Base-by-base conservation (phyloP, 2,329 filamentous ascomycete species). In the Onygenales sp. region DNA sequence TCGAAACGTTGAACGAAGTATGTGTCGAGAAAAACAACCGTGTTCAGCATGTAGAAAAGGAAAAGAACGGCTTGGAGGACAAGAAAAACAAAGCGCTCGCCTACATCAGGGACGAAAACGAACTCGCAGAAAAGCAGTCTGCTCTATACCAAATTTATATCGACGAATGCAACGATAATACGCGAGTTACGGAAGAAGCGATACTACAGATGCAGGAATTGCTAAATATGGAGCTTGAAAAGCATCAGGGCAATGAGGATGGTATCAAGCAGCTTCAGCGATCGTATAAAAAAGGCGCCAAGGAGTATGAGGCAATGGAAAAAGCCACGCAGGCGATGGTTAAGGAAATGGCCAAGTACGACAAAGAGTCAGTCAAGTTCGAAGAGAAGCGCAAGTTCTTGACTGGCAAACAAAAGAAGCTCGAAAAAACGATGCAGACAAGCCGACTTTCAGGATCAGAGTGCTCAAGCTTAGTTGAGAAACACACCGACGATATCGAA, bases 311-410 rank as follows among this genome's bases (percentile, higher is more conserved):
- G 60, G 76, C 77, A 1, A 82, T 94, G 58, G 89, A 95, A 61
- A 92, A 94, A 70, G 80, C 88, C 51, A 84, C 85, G 0, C 88
- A 96, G 61, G 78, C 76, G 31, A 77, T 95, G 52, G 74, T 86
- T 56, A 95, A 95, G 66, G 89, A 97, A 66, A 84, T 93, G 72
- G 84, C 89, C 44, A 92, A 91, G 66, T 90, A 94, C 57, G 94
- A 98, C 65, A 95, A 97, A 66, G 93, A 97, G 66, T 85, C 85
- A 21, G 93, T 98, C 71, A 98, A 98, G 66, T 91, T 95, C 60
- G 92, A 97, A 59, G 94, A 98, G 71, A 97, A 97, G 77, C 86
- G 86, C 68, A 98, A 98, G 68, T 97, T 97, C 69, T 73, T 98
- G 59, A 77, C 81, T 2, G 86, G 85, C 64, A 98, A 98, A 74